phyloP scores from a whole-genome alignment of 345 rosid species.

The Physaria fendleri region DNA sequence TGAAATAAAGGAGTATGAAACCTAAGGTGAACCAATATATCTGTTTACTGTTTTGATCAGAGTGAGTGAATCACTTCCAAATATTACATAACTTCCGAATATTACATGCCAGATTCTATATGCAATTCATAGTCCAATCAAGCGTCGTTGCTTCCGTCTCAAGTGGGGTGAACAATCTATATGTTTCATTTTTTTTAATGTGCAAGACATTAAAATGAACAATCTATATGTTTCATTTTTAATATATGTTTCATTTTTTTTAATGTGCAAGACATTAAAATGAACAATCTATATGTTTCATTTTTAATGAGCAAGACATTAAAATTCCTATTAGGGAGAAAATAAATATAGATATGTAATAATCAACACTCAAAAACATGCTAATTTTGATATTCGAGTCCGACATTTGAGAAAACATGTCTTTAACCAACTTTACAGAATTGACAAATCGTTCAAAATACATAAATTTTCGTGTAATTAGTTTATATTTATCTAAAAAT shows the following conservation, averaged over 20 bases:
- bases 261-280: neutral
- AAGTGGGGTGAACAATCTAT: no score
- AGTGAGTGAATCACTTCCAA: no score
- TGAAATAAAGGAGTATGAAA: no score
- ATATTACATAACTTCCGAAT: no score
- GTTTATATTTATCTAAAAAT: neutral
- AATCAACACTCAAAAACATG: neutral
- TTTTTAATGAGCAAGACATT: neutral
- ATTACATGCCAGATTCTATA: no score
- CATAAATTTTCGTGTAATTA: neutral
- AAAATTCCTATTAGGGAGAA: neutral
- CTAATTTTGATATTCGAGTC: conserved; percentile 1
- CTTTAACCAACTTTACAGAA: neutral
- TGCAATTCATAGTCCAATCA: no score
- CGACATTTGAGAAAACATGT: conserved; percentile 18
- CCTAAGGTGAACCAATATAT: no score
- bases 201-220: neutral
- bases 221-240: no score
- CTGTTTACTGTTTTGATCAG: no score
- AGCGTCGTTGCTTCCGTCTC: conserved; percentile 5
- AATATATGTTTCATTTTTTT: no score
- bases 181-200: no score
- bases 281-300: neutral
- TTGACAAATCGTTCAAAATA: conserved; percentile 13
- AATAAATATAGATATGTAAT: no score